Evolutionary conservation across 441 rosid genomes (phyloP).

Genomic region (Aquilaria agallochum): DNA sequence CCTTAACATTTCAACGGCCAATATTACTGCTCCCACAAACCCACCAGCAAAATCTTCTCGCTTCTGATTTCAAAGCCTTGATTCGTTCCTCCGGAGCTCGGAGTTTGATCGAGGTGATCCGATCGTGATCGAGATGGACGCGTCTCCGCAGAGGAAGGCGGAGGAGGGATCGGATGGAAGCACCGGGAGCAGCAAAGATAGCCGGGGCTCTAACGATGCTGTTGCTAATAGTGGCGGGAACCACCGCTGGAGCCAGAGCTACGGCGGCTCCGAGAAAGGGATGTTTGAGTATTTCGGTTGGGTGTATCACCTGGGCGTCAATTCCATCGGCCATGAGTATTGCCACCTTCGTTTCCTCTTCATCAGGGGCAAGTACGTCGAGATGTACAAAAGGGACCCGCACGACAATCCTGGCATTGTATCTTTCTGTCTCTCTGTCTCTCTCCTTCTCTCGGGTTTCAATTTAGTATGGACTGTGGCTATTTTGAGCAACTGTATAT

Average conservation of each 20-base stretch:
- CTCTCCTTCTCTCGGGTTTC: not conserved
- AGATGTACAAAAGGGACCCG: conserved; percentile 92
- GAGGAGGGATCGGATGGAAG: conserved; percentile 23
- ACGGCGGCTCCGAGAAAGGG: conserved; percentile 27
- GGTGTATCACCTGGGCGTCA: conserved; percentile 86
- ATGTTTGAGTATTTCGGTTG: conserved; percentile 65
- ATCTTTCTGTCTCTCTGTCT: conserved; percentile 11
- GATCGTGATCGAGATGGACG: conserved; percentile 16
- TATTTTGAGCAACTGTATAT: not conserved
- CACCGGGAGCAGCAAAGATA: conserved; percentile 13
- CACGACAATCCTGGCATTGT: conserved; percentile 87
- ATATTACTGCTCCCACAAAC: too few species aligned
- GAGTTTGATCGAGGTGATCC: too few species aligned
- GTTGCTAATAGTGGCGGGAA: not conserved
- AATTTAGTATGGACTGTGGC: conserved; percentile 1
- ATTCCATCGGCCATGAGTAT: conserved; percentile 74
- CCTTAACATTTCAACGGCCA: too few species aligned
- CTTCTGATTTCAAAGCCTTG: too few species aligned
- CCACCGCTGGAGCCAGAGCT: conserved; percentile 23
- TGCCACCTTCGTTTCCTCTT: conserved; percentile 70
- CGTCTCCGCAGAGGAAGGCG: conserved; percentile 31
- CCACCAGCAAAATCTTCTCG: too few species aligned
- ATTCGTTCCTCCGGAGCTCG: too few species aligned
- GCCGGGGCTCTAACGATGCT: not conserved
- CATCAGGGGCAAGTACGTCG: conserved; percentile 73